phyloP scores from a whole-genome alignment of 1,284 basidiomycete genomes.

The Malassezia japonica region DNA sequence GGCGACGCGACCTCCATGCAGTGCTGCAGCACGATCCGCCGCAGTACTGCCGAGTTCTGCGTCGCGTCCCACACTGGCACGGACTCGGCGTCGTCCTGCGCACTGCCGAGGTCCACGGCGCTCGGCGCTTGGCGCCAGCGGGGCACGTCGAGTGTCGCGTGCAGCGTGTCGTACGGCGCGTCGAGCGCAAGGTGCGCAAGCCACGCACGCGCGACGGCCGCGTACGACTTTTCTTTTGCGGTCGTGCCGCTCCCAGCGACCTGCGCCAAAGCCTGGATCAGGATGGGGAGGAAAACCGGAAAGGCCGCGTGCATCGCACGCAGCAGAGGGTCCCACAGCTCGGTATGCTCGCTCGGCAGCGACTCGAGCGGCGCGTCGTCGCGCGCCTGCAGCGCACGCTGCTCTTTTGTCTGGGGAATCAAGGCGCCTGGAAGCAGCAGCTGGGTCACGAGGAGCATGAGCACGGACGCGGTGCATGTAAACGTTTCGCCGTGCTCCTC shows the following conservation, averaged over 20 bases:
- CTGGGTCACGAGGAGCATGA: constrained; percentile 2
- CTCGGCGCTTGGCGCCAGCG: constrained; percentile 4
- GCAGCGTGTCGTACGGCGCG: background rate
- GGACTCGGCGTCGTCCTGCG: background rate
- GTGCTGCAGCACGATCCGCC: constrained; percentile 5
- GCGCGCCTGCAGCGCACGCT: background rate
- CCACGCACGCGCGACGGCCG: constrained; percentile 1
- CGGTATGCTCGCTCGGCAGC: background rate
- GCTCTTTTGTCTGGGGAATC: constrained; percentile 4
- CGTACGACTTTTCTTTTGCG: background rate
- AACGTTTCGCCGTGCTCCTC: background rate
- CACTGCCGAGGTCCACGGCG: background rate
- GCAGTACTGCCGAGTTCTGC: background rate
- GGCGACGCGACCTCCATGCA: background rate
- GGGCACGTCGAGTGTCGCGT: constrained; percentile 4
- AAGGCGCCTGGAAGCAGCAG: constrained; percentile 15
- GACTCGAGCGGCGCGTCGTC: background rate
- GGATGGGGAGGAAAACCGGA: background rate
- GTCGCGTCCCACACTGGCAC: background rate
- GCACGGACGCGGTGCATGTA: background rate
- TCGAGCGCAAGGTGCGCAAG: constrained; percentile 1
- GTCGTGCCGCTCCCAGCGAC: background rate
- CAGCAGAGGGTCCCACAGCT: constrained; percentile 11
- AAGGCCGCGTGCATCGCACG: background rate
- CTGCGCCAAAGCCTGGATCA: constrained; percentile 3